Conservation (phyloP, 495 filamentous ascomycete species). For the Mycothermus thermophilus region DNA sequence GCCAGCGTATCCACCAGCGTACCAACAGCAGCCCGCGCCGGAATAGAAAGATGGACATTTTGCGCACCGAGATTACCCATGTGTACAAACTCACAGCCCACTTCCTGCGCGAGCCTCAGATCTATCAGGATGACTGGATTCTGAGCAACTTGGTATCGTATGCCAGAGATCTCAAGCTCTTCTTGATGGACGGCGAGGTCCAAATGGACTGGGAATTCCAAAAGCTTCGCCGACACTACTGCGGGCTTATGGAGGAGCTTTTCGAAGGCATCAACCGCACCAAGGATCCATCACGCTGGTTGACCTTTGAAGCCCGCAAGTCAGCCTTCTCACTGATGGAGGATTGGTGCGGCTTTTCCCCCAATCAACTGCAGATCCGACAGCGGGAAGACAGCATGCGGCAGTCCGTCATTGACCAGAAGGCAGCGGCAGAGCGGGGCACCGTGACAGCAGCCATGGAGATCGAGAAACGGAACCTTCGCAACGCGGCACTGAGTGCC, state of each 20-base stretch:
- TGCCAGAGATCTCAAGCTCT: constrained; percentile 81
- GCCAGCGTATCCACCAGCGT: constrained; percentile 69
- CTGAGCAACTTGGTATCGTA: constrained; percentile 80
- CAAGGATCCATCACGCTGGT: constrained; percentile 75
- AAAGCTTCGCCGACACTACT: constrained; percentile 80
- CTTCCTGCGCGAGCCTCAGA: constrained; percentile 64
- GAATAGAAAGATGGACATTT: constrained; percentile 64
- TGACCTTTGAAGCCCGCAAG: constrained; percentile 88
- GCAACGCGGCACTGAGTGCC: constrained; percentile 79
- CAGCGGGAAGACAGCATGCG: constrained; percentile 80
- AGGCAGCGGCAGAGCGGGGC: constrained; percentile 49
- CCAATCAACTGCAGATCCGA: constrained; percentile 71
- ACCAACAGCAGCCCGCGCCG: constrained; percentile 61
- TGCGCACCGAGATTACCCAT: constrained; percentile 89
- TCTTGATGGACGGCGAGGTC: constrained; percentile 82
- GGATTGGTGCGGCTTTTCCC: constrained; percentile 96
- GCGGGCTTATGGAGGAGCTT: constrained; percentile 80
- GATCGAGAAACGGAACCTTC: constrained; percentile 85
- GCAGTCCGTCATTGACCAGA: constrained; percentile 56
- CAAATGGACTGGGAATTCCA: constrained; percentile 97
- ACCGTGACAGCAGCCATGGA: constrained; percentile 80
- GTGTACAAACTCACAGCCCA: constrained; percentile 90
- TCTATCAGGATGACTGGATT: constrained; percentile 85
- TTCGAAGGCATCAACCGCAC: constrained; percentile 86
- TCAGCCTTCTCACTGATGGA: constrained; percentile 95